Evolutionary conservation across 805 yeast genomes (phyloP).

Genomic region (Yamadazyma sp.): DNA sequence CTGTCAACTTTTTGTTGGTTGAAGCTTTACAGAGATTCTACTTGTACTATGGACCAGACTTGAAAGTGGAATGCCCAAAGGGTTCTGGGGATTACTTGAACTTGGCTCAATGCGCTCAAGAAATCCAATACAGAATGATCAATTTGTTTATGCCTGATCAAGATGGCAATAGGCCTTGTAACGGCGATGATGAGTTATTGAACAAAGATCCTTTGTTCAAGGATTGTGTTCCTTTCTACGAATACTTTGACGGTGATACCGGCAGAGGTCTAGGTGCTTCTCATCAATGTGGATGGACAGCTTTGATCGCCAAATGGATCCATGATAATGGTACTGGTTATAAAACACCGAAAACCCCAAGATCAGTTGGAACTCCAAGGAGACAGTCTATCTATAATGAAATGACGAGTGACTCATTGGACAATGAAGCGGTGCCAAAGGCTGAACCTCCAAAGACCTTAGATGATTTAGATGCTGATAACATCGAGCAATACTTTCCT

Average conservation of each 20-base stretch:
- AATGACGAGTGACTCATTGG: constrained; percentile 15
- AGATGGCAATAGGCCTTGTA: constrained; percentile 69
- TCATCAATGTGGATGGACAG: constrained; percentile 97
- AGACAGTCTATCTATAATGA: constrained; percentile 28
- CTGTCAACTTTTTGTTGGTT: constrained; percentile 80
- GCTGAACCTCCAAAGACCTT: constrained; percentile 9
- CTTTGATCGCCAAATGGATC: constrained; percentile 86
- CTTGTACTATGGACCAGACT: constrained; percentile 81
- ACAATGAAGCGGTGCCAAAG: constrained; percentile 8
- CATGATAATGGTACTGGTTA: constrained; percentile 82
- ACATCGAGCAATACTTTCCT: constrained; percentile 44
- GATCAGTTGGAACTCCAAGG: constrained; percentile 27
- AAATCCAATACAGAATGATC: constrained; percentile 81
- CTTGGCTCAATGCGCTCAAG: constrained; percentile 88
- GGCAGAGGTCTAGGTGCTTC: constrained; percentile 93
- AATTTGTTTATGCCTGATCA: constrained; percentile 70
- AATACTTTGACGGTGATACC: constrained; percentile 90
- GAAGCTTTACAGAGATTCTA: constrained; percentile 87
- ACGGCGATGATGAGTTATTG: constrained; percentile 58
- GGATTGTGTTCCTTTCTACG: constrained; percentile 77
- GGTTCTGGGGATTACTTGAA: constrained; percentile 76
- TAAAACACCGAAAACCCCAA: constrained; percentile 48
- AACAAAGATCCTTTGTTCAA: constrained; percentile 68
- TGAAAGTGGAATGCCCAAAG: constrained; percentile 85
- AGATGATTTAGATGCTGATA: constrained; percentile 24